These are phyloP conservation scores for Melaleuca alternifolia DNA, from an alignment of 345 rosid genomes.

Conservation along the genomic window DNA sequence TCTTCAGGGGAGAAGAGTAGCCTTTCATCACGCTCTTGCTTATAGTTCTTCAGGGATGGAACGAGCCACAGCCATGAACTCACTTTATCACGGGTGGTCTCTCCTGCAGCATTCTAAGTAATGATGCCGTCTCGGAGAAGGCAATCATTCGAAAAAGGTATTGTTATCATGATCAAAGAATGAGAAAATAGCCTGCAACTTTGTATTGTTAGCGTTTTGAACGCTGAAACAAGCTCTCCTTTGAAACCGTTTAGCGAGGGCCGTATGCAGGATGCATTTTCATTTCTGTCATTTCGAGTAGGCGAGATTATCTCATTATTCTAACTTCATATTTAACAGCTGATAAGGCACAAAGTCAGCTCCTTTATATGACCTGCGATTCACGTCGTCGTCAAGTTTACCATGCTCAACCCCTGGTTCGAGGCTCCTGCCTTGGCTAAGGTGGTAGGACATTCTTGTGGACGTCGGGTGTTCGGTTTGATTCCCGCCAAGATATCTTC, in stretches of 20 bases:
- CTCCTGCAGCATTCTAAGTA: neutral
- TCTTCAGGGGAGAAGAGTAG: neutral
- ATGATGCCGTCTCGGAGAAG: neutral
- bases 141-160: neutral
- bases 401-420: neutral
- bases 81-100: neutral
- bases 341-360: neutral
- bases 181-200: neutral
- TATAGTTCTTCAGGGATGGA: neutral
- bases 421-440: neutral
- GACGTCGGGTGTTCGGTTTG: neutral
- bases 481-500: neutral
- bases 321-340: neutral
- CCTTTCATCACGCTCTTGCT: neutral
- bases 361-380: neutral
- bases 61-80: neutral
- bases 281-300: rapidly evolving
- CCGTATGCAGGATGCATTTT: neutral
- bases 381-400: neutral
- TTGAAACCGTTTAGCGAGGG: neutral
- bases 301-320: neutral
- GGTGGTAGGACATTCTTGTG: neutral
- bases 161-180: neutral
- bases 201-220: neutral
- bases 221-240: neutral